Evolutionary conservation across 2,329 filamentous ascomycete genomes (phyloP).

Genomic region (Stemphylium lycopersici): DNA sequence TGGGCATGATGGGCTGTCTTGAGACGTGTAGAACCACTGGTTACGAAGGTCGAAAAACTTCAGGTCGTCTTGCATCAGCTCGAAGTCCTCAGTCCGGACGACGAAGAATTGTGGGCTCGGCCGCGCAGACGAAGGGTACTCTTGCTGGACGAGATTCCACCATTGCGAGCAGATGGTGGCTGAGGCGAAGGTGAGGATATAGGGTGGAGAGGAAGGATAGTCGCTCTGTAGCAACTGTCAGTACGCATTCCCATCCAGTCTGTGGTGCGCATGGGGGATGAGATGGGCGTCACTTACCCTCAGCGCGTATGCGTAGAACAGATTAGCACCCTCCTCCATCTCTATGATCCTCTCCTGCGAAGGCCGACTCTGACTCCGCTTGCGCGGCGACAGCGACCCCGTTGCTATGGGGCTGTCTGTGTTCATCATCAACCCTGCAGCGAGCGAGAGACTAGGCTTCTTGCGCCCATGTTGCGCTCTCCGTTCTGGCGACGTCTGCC

Average conservation of each 20-base stretch:
- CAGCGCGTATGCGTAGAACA: slow-evolving; percentile 47
- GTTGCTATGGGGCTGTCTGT: slow-evolving; percentile 22
- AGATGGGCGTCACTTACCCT: slow-evolving; percentile 28
- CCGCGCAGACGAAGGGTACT: slow-evolving; percentile 40
- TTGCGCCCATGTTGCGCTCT: slow-evolving; percentile 30
- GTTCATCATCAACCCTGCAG: slow-evolving; percentile 46
- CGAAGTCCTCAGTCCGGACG: slow-evolving; percentile 43
- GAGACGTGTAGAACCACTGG: slow-evolving; percentile 43
- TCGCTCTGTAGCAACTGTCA: slow-evolving; percentile 34
- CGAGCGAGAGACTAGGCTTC: slow-evolving; percentile 44
- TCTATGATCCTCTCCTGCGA: slow-evolving; percentile 10
- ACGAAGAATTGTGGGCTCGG: slow-evolving; percentile 44
- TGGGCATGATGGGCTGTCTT: slow-evolving; percentile 28
- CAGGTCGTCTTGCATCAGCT: slow-evolving; percentile 41
- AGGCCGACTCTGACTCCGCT: slow-evolving; percentile 17
- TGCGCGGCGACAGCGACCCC: slow-evolving; percentile 23
- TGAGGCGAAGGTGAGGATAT: slow-evolving; percentile 44
- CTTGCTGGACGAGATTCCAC: slow-evolving; percentile 42
- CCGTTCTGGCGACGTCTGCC: slow-evolving; percentile 30
- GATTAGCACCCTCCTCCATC: slow-evolving; percentile 20
- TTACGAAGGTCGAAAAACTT: slow-evolving; percentile 38
- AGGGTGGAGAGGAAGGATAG: slow-evolving; percentile 40
- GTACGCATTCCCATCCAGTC: slow-evolving; percentile 1
- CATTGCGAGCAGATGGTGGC: slow-evolving; percentile 39
- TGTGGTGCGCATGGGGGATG: neutral